These are phyloP conservation scores for Aspergillus carlsbadensis DNA, from an alignment of 495 filamentous ascomycete species.

Conservation along the genomic window DNA sequence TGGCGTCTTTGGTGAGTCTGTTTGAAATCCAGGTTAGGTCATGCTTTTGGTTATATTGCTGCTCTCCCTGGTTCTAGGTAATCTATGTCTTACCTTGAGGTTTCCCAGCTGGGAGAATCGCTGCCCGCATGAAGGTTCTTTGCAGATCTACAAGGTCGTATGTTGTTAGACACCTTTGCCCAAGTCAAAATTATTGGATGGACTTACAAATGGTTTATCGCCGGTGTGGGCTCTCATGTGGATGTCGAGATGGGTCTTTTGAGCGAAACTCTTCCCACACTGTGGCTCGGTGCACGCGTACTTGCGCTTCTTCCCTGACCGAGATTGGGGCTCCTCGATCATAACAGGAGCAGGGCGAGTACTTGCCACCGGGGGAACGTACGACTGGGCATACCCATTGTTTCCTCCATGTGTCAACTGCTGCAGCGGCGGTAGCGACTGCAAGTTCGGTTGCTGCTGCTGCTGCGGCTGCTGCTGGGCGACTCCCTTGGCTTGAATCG, in stretches of 20 bases:
- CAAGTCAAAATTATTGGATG: neutral
- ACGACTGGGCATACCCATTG: constrained; percentile 28
- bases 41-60: neutral
- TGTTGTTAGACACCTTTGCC: neutral
- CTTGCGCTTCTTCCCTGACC: constrained; percentile 44
- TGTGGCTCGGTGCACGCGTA: constrained; percentile 74
- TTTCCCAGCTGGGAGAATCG: constrained; percentile 88
- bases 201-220: constrained; percentile 83
- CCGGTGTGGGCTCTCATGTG: constrained; percentile 89
- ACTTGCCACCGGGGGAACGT: constrained; percentile 21
- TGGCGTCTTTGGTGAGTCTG: constrained; percentile 85
- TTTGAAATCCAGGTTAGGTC: neutral
- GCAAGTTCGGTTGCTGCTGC: constrained; percentile 18
- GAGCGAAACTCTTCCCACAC: constrained; percentile 81
- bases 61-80: neutral
- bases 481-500: constrained; percentile 72
- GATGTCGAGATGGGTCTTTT: constrained; percentile 93
- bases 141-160: constrained; percentile 67
- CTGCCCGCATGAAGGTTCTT: constrained; percentile 71
- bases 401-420: constrained; percentile 29
- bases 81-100: constrained; percentile 61
- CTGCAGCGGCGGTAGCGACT: constrained; percentile 38
- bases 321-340: constrained; percentile 31
- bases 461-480: constrained; percentile 32
- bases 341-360: constrained; percentile 22